A percentile compares a stretch with the other conserved stretches of the same genome.
phyloP scores from a whole-genome alignment of 495 filamentous ascomycete species.

The Podospora anserina region DNA sequence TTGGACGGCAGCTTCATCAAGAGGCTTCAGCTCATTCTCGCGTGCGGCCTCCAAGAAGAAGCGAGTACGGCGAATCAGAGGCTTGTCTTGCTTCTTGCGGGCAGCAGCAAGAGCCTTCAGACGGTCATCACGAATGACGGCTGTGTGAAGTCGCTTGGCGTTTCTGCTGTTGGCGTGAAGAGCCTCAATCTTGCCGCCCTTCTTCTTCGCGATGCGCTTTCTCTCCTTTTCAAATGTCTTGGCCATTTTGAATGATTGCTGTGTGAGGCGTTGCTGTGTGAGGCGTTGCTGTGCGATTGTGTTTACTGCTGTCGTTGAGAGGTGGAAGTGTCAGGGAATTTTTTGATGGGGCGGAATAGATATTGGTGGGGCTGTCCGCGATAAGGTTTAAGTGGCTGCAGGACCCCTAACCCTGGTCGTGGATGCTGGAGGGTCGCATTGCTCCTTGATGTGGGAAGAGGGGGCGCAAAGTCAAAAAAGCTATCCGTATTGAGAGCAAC shows the following conservation, averaged over 20 bases:
- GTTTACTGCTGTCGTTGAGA: neutral
- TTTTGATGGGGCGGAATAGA: conserved; percentile 11
- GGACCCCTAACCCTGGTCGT: conserved; percentile 11
- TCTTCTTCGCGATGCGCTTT: conserved; percentile 79
- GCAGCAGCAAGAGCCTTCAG: conserved; percentile 61
- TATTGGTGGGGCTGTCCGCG: conserved; percentile 31
- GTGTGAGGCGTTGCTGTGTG: neutral
- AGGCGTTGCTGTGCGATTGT: neutral
- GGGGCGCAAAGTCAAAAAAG: neutral
- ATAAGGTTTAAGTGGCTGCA: conserved; percentile 31
- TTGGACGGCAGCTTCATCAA: conserved; percentile 59
- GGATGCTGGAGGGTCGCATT: neutral
- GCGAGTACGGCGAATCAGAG: conserved; percentile 64
- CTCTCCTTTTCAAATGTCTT: conserved; percentile 73
- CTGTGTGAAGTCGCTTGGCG: conserved; percentile 67
- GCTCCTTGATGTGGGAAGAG: neutral
- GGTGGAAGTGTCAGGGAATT: conserved; percentile 2
- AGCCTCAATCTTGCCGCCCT: conserved; percentile 60
- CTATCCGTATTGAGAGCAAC: neutral
- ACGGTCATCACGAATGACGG: conserved; percentile 71
- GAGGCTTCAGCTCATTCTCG: conserved; percentile 49
- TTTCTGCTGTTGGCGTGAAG: conserved; percentile 84
- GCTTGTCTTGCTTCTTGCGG: conserved; percentile 63
- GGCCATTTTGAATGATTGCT: conserved; percentile 55
- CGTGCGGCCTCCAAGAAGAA: conserved; percentile 64